Evolutionary conservation across 495 filamentous ascomycete species (phyloP).

Genomic region (Hypoxylon fragiforme): DNA sequence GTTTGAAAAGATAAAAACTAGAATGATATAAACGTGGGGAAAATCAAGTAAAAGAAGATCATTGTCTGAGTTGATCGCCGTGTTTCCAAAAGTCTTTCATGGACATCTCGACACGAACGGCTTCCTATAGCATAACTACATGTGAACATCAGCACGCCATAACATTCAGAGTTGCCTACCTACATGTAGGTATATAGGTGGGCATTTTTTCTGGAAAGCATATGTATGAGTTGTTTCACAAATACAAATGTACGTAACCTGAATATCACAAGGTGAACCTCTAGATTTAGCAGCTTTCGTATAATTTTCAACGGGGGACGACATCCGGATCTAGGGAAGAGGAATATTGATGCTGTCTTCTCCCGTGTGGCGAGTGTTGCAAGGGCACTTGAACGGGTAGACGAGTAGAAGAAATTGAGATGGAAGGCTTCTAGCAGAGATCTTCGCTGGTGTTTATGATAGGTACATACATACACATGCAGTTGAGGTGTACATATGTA

Average conservation of each 20-base stretch:
- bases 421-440: slow-evolving; percentile 13
- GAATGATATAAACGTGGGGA: no score
- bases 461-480: no score
- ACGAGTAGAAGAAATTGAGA: not conserved
- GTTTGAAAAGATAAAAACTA: not conserved
- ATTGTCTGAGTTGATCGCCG: not conserved
- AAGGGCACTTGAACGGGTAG: not conserved
- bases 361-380: slow-evolving; percentile 8
- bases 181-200: no score
- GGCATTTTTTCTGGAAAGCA: no score
- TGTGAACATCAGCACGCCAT: no score
- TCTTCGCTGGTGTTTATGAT: not conserved
- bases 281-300: not conserved
- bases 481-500: no score
- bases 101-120: not conserved
- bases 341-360: not conserved
- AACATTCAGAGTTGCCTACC: no score
- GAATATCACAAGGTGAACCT: not conserved
- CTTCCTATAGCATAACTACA: not conserved
- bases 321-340: not conserved
- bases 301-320: not conserved
- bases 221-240: no score
- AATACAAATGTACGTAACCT: not conserved
- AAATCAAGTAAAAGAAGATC: no score
- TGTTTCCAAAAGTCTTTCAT: not conserved